Evolutionary conservation across 2,329 filamentous ascomycete species (phyloP).

Genomic region (Zymoseptoria brevis): DNA sequence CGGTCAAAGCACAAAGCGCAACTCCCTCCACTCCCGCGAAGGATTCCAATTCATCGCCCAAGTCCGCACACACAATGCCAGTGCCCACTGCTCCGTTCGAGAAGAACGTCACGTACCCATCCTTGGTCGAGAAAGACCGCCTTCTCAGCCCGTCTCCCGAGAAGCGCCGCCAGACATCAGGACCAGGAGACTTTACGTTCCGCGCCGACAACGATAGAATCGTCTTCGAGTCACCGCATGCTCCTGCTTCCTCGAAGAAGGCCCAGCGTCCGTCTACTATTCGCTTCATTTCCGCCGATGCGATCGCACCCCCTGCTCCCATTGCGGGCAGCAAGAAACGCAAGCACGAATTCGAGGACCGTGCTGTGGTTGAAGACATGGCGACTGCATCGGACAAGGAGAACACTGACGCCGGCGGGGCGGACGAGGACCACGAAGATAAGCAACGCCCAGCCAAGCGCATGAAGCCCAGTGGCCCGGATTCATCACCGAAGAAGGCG

Average conservation of each 20-base stretch:
- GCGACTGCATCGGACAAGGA: slow-evolving; percentile 36
- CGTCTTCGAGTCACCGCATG: slow-evolving; percentile 35
- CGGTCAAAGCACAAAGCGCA: background rate
- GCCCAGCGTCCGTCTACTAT: slow-evolving; percentile 34
- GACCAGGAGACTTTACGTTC: slow-evolving; percentile 42
- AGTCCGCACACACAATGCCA: slow-evolving; percentile 4
- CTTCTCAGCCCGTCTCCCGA: slow-evolving; percentile 26
- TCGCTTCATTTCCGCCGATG: slow-evolving; percentile 36
- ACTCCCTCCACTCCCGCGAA: slow-evolving; percentile 16
- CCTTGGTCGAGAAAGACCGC: background rate
- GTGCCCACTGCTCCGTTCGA: slow-evolving; percentile 1
- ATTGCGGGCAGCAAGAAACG: slow-evolving; percentile 35
- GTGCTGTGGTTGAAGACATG: slow-evolving; percentile 20
- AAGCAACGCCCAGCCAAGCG: slow-evolving; percentile 25
- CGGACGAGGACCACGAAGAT: slow-evolving; percentile 24
- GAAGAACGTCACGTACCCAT: background rate
- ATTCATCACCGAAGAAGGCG: background rate
- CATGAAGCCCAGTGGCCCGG: slow-evolving; percentile 11
- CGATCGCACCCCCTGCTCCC: slow-evolving; percentile 8
- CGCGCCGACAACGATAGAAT: slow-evolving; percentile 36
- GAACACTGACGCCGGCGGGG: slow-evolving; percentile 26
- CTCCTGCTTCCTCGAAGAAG: slow-evolving; percentile 17
- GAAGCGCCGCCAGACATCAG: slow-evolving; percentile 30
- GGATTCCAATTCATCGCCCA: slow-evolving; percentile 25
- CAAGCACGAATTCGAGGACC: slow-evolving; percentile 34